phyloP scores from a whole-genome alignment of 352 stramenopile species.

The Blastocystis sp. region DNA sequence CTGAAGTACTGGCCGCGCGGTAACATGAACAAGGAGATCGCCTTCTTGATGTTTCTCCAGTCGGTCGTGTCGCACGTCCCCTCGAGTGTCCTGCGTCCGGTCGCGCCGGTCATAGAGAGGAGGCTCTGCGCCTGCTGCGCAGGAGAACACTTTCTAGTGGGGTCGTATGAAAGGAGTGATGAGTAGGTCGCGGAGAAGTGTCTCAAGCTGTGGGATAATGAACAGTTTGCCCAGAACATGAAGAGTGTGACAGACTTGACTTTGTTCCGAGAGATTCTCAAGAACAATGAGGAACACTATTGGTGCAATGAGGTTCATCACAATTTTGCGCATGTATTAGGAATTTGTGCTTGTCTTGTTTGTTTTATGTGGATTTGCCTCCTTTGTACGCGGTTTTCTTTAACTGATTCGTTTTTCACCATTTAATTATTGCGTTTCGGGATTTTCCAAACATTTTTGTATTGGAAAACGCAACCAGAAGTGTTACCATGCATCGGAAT shows the following conservation, averaged over 20 bases:
- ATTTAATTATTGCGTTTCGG: too few relatives aligned
- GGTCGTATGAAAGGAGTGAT: neutral
- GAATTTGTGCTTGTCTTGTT: neutral
- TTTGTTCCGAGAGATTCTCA: neutral
- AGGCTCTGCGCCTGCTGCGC: neutral
- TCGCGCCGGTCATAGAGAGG: neutral
- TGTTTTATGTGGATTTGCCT: neutral
- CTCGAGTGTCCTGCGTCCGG: neutral
- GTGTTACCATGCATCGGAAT: too few relatives aligned
- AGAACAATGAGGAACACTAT: neutral
- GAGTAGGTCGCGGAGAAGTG: neutral
- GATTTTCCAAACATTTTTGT: too few relatives aligned
- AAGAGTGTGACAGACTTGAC: neutral
- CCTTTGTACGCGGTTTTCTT: too few relatives aligned
- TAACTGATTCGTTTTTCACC: too few relatives aligned
- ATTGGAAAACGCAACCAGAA: too few relatives aligned
- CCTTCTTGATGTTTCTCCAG: slow-evolving; percentile 22
- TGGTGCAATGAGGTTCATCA: neutral
- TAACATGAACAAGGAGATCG: slow-evolving; percentile 60
- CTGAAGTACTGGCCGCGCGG: slow-evolving; percentile 1
- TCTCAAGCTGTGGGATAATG: neutral
- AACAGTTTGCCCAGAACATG: neutral
- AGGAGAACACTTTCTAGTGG: neutral
- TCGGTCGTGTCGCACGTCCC: neutral
- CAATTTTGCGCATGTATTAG: neutral